Conservation (phyloP, 2,329 filamentous ascomycete genomes). For the Septoria linicola region DNA sequence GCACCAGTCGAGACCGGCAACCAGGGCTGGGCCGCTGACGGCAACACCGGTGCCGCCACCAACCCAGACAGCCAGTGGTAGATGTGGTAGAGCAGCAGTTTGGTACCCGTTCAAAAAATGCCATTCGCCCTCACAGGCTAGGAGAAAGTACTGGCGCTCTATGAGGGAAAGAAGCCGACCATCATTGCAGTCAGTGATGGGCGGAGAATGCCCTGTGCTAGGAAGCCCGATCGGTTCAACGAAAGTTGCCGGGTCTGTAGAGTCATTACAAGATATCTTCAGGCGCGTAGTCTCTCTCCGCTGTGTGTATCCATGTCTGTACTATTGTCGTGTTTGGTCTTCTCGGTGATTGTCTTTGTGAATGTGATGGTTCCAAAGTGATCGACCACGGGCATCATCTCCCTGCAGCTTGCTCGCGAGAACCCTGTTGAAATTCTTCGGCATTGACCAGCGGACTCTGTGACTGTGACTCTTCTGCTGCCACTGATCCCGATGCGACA, state of each 20-base stretch:
- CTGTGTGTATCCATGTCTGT: not conserved
- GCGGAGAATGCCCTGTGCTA: slow-evolving; percentile 95
- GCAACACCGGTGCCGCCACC: slow-evolving; percentile 31
- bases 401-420: not conserved
- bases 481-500: slow-evolving; percentile 16
- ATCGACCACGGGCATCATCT: not conserved
- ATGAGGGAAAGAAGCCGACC: slow-evolving; percentile 99
- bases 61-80: slow-evolving; percentile 48
- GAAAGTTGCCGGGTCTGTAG: slow-evolving; percentile 36
- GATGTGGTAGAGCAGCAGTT: slow-evolving; percentile 29
- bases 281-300: slow-evolving; percentile 8
- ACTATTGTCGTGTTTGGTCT: too few species aligned
- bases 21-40: slow-evolving; percentile 53
- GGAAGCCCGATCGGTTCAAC: slow-evolving; percentile 29
- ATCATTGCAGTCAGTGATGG: slow-evolving; percentile 49
- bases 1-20: slow-evolving; percentile 47
- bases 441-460: slow-evolving; percentile 1
- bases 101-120: slow-evolving; percentile 15
- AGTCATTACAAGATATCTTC: slow-evolving; percentile 22
- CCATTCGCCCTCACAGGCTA: slow-evolving; percentile 28
- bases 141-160: slow-evolving; percentile 63
- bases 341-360: too few species aligned
- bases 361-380: not conserved
- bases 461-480: slow-evolving; percentile 10
- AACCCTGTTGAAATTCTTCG: slow-evolving; percentile 11